These are phyloP conservation scores for Hexamita inflata DNA, from an alignment of 208 protist species.

Conservation along the genomic window DNA sequence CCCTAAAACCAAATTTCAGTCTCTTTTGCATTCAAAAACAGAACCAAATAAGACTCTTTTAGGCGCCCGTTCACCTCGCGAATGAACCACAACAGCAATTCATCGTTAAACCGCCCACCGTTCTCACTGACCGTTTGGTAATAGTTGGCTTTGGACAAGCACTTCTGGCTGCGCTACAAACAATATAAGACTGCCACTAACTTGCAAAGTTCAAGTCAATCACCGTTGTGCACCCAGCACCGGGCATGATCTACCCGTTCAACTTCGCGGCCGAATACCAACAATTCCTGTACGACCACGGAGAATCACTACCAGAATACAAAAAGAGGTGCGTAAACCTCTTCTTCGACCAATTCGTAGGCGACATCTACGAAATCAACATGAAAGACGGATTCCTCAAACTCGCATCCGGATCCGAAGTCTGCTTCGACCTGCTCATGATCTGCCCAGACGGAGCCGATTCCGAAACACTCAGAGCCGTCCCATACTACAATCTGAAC, in stretches of 20 bases:
- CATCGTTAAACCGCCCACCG: background rate
- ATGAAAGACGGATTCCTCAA: background rate
- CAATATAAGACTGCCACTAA: conserved; percentile 8
- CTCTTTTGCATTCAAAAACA: background rate
- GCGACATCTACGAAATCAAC: background rate
- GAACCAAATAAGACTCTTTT: background rate
- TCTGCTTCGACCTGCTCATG: conserved; percentile 8
- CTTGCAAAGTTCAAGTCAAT: conserved; percentile 17
- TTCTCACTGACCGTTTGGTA: conserved; percentile 9
- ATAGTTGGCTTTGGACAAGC: background rate
- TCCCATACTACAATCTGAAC: conserved; percentile 12
- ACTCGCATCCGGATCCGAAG: conserved; percentile 2
- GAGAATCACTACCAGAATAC: background rate
- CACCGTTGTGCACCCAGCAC: background rate
- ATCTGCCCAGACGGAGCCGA: conserved; percentile 17
- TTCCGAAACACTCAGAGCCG: background rate
- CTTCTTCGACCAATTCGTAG: conserved; percentile 9
- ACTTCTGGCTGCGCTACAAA: background rate
- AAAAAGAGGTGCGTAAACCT: background rate
- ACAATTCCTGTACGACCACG: background rate
- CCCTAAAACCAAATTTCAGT: background rate
- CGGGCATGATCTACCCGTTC: conserved; percentile 3
- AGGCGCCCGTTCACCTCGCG: background rate
- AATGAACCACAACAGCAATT: background rate
- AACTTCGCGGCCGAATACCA: background rate